Conservation (phyloP, 139 green algal species). For the Picochlorum sp. region DNA sequence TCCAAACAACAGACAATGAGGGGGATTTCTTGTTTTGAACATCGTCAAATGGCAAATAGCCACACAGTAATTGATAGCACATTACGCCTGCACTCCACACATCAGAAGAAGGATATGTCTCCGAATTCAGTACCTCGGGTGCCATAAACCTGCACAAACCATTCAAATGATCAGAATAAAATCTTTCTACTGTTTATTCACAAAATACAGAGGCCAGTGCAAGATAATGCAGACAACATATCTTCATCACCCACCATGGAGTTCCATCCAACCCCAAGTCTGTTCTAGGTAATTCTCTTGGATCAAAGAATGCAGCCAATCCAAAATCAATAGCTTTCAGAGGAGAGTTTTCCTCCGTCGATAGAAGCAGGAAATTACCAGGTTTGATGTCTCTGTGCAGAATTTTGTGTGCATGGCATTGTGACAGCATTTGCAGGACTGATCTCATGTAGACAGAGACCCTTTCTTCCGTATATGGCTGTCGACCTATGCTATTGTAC, state of each 20-base stretch:
- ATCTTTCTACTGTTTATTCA: not conserved
- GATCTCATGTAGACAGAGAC: slow-evolving; percentile 46
- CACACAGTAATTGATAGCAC: slow-evolving; percentile 75
- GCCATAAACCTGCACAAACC: slow-evolving; percentile 48
- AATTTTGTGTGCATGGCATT: slow-evolving; percentile 45
- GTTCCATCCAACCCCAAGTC: slow-evolving; percentile 85
- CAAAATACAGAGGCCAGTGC: not conserved
- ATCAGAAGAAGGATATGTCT: slow-evolving; percentile 62
- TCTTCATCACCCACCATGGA: slow-evolving; percentile 40
- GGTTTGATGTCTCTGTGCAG: slow-evolving; percentile 78
- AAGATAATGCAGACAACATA: not conserved
- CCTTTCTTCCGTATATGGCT: slow-evolving; percentile 69
- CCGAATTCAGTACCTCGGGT: slow-evolving; percentile 62
- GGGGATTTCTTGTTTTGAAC: slow-evolving; percentile 48
- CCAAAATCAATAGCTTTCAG: slow-evolving; percentile 94
- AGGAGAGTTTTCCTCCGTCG: slow-evolving; percentile 44
- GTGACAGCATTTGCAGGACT: slow-evolving; percentile 36
- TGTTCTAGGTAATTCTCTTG: slow-evolving; percentile 54
- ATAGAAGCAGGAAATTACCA: slow-evolving; percentile 89
- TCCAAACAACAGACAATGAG: slow-evolving; percentile 62
- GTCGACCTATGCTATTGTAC: slow-evolving; percentile 49
- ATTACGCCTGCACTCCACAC: slow-evolving; percentile 85
- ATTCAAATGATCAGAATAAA: not conserved
- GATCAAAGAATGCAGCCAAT: slow-evolving; percentile 72
- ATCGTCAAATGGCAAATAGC: slow-evolving; percentile 80